Evolutionary conservation across 192 early-diverging fungal genomes (phyloP), one percentile per base, ranked within the genome.

Genomic region (Backusella circina): DNA sequence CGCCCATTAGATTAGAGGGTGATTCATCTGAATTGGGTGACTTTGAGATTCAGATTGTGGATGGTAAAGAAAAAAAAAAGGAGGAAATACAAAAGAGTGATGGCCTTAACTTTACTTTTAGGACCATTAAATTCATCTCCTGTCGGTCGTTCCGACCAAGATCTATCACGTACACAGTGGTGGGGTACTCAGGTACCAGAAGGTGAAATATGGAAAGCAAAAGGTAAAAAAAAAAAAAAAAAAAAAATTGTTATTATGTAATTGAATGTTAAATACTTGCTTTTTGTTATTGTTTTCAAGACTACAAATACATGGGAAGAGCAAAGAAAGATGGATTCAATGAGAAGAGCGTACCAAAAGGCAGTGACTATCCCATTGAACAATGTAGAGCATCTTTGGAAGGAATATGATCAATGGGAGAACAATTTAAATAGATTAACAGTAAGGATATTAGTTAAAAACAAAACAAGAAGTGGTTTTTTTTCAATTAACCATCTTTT

Each of bases 311-410:
- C 89, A 26, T 96, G 92, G 86, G 96, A 98, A 84, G 94, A 98
- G 72, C 95, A 96, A 78, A 91, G 93, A 76, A 95, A 94, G 76
- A 92, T 93, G 90, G 94, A 95, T 61, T 79, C 83, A 33, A 87
- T 96, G 83, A 92, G 97, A 61, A 85, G 91, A 30, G 87, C 91
- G 6, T 99, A 91, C 74, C 95, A 97, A 72, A 86, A 88, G 35
- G 97, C 96, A 23, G 87, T 97, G n/a, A 83, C 88, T 36, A 95
- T 95, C 33, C 97, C 97, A 1, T 72, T 96, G 44, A 83, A 90
- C 67, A 95, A 96, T 65, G 88, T 99, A 15, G 96, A 98, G 72
- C 87, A 92, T 77, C 88, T 99, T 15, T 99, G 97, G 97, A 96
- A 96, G 69, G 91, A 96, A 44, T 98, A 98, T 81, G 97, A 99